Conservation (phyloP, 2,329 filamentous ascomycete species). For the Colletotrichum sp. region DNA sequence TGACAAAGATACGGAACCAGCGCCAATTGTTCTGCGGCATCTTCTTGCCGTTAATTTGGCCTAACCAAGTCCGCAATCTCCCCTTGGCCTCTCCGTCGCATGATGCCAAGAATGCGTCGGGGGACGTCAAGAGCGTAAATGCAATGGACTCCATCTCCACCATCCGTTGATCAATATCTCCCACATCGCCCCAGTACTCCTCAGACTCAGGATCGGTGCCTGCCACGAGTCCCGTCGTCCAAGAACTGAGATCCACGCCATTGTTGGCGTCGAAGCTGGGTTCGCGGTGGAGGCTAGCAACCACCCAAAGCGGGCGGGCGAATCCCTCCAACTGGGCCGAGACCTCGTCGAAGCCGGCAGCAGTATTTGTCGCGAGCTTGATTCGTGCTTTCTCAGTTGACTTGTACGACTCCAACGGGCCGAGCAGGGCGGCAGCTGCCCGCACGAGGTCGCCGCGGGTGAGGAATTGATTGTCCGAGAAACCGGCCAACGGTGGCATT, state of each 20-base stretch:
- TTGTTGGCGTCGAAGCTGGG: not conserved
- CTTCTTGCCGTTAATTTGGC: conserved; percentile 40
- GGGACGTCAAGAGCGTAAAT: conserved; percentile 43
- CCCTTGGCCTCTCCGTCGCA: conserved; percentile 26
- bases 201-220: conserved; percentile 25
- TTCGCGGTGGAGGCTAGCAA: conserved; percentile 43
- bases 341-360: conserved; percentile 36
- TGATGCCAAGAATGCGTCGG: conserved; percentile 32
- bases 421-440: conserved; percentile 29
- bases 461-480: conserved; percentile 36
- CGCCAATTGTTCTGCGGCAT: conserved; percentile 49
- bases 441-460: conserved; percentile 31
- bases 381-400: conserved; percentile 32
- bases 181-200: conserved; percentile 46
- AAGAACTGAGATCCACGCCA: conserved; percentile 17
- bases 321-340: conserved; percentile 42
- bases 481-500: conserved; percentile 32
- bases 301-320: conserved; percentile 30
- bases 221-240: conserved; percentile 21
- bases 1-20: conserved; percentile 50
- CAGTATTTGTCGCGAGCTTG: conserved; percentile 31
- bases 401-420: conserved; percentile 29
- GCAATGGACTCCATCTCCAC: conserved; percentile 51
- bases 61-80: conserved; percentile 39
- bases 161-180: conserved; percentile 47